phyloP scores from a whole-genome alignment of 169 alveolate genomes.

The Plasmodium fragile region DNA sequence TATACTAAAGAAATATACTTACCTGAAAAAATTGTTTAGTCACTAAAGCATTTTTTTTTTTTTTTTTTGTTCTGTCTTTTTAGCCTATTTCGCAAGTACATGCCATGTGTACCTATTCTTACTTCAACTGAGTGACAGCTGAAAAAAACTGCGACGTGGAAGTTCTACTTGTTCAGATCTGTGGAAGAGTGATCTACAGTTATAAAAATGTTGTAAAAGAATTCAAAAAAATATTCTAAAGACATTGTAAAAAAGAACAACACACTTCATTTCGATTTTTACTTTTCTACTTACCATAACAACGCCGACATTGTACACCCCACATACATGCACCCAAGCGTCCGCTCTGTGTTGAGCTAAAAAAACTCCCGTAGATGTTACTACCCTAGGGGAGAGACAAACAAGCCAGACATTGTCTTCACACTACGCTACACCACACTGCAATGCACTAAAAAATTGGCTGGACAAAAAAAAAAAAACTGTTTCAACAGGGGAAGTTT shows the following conservation, averaged over 20 bases:
- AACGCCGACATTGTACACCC: background rate
- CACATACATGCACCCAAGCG: background rate
- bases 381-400: background rate
- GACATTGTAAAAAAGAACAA: background rate
- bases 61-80: slow-evolving; percentile 7
- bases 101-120: background rate
- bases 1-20: background rate
- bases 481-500: background rate
- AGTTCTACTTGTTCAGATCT: background rate
- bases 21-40: background rate
- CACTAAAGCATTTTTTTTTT: background rate
- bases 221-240: background rate
- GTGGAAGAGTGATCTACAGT: background rate
- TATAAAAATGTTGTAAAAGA: background rate
- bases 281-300: background rate
- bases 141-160: background rate
- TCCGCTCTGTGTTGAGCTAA: background rate
- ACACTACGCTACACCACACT: background rate
- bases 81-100: background rate
- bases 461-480: background rate
- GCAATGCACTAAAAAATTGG: background rate
- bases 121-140: background rate
- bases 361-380: background rate
- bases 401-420: background rate
- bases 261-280: background rate